phyloP scores from a whole-genome alignment of 768 basidiomycete species.

The Dictyophora rubrovolvata region DNA sequence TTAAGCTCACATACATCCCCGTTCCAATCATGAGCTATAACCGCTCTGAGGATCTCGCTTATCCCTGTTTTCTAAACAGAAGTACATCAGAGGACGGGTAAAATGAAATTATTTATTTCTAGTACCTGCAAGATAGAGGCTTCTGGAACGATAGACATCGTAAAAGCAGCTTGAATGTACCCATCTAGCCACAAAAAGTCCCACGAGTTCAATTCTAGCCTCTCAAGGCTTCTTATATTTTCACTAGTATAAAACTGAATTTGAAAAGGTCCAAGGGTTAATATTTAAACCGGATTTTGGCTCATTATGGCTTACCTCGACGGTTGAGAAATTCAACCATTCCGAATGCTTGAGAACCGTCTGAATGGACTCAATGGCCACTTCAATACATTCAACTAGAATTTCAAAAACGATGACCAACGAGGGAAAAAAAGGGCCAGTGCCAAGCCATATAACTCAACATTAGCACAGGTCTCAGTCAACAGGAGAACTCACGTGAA shows the following conservation, averaged over 20 bases:
- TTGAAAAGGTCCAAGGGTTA: background rate
- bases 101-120: too few species aligned
- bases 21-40: background rate
- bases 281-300: too few species aligned
- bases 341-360: background rate
- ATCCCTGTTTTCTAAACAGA: background rate
- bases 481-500: background rate
- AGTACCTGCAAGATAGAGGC: background rate
- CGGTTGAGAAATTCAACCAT: background rate
- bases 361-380: background rate
- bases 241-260: background rate
- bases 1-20: background rate
- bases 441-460: too few species aligned
- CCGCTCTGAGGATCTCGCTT: background rate
- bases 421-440: too few species aligned
- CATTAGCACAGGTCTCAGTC: too few species aligned
- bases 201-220: background rate
- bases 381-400: background rate
- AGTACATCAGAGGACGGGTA: background rate
- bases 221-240: background rate
- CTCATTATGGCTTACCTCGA: background rate
- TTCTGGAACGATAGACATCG: background rate
- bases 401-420: background rate
- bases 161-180: background rate
- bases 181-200: background rate